Evolutionary conservation across 345 rosid species (phyloP).

Genomic region (Citrus inodora): DNA sequence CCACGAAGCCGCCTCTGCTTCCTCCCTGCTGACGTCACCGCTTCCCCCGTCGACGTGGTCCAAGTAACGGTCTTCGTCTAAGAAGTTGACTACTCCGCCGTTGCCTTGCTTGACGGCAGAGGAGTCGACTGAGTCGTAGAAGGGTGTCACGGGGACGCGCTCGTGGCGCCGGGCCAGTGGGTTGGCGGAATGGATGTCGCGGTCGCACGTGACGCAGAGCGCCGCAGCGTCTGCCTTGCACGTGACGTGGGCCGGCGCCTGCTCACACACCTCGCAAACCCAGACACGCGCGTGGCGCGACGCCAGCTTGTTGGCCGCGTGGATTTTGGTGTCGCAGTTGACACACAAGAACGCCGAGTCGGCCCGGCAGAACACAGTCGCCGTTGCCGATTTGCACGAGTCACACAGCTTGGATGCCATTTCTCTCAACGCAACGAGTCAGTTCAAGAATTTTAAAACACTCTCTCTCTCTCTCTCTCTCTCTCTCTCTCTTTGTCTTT

Average conservation of each 20-base stretch:
- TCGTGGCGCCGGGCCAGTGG: constrained; percentile 92
- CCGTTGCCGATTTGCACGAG: constrained; percentile 91
- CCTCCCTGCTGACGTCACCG: constrained; percentile 63
- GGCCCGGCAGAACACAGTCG: constrained; percentile 76
- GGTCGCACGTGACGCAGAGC: constrained; percentile 91
- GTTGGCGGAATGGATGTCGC: constrained; percentile 94
- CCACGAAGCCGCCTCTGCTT: constrained; percentile 88
- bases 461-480: background rate
- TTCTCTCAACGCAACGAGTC: background rate
- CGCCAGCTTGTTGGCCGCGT: constrained; percentile 92
- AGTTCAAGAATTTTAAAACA: background rate
- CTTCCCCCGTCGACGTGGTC: constrained; percentile 43
- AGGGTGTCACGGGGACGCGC: constrained; percentile 76
- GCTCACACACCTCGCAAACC: constrained; percentile 98
- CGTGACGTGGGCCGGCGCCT: constrained; percentile 93
- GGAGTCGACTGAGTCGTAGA: constrained; percentile 53
- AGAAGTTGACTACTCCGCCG: constrained; percentile 39
- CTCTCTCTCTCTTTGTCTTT: no score
- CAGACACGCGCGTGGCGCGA: constrained; percentile 93
- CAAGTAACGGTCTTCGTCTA: constrained; percentile 40
- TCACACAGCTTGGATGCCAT: constrained; percentile 94
- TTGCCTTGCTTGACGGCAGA: constrained; percentile 26
- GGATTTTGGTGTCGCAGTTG: constrained; percentile 79
- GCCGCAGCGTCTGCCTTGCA: constrained; percentile 99
- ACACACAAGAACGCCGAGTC: constrained; percentile 91